Base-by-base conservation (phyloP, 768 basidiomycete species). In the Collybia mongolica region DNA sequence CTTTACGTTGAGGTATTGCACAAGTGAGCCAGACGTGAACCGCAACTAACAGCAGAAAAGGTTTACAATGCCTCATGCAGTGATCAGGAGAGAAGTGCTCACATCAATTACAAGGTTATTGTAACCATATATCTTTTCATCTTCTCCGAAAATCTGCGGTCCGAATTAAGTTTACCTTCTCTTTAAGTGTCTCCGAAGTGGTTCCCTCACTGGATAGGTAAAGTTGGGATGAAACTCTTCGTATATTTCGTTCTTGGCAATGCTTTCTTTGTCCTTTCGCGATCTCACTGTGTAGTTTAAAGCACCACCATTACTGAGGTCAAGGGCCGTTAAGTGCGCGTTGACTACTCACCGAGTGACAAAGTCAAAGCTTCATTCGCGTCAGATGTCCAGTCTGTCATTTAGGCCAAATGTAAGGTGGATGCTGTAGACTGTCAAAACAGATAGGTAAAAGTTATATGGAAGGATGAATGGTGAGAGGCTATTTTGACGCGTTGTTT, bases 111-210 rank as follows among this genome's bases (percentile, higher is more conserved):
- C 65, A 28, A 99, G 76, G 60, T 86, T 86, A 54, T 83, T 79
- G 70, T 97, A 98, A 2, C 96, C 96, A 65, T 96, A 98, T 49
- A 98, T 87, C 71, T 86, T 94, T 71, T 99, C 94, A 46, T 96
- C 90, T 60, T 98, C 93, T 46, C 96, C 96, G 63, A 85, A 98
- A 61, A 99, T 94, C 90, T 93, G 51, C 28, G 18, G 5, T 40
- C 28, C 7, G 20, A 22, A 12, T 8, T 26, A 52, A 45, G 37
- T 37, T 23, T 3, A 28, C 9, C 26, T 9, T 5, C 26, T 9
- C 7, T 32, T 5, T 12, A 14, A 14, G 32, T 5, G 32, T 9
- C 32, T 32, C 11, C 32, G 11, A 2, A 14, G 32, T 3, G 2
- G 11, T 32, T 32, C 11, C 64, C 84, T 46, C 59, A 92, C 91